Base-by-base conservation (phyloP, 306 rosid genomes). In the Begonia peltatifolia region DNA sequence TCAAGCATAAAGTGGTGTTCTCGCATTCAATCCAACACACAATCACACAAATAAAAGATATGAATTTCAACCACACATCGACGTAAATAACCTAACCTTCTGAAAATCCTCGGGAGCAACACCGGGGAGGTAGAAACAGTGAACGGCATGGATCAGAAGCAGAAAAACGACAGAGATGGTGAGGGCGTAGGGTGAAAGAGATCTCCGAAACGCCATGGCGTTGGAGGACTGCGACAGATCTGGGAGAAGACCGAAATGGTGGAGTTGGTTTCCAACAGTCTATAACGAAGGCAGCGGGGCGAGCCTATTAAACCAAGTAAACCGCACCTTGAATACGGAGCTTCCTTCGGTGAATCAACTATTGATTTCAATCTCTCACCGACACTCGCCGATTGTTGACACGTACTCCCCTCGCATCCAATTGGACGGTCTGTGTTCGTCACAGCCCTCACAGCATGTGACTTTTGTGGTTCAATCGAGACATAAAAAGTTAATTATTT, bases 71-170 rank as follows among this genome's bases (percentile, higher is more conserved):
- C 43, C 41, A 18, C 0, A 25, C 14, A 47, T 42, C 11, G 38
- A 2, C 4, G 22, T 46, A 20, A 41, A 20, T 50, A 30, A 57
- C 57, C 62, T 59, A 44, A 90, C 99, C 99, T 90, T 79, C 12
- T 41, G 16, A 70, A 90, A 86, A 53, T 80, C 92, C 71, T 80
- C 92, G 1, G 99, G 99, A 36, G 87, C 95, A 42, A 83, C 94
- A n/a, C 94, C 99, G 12, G 94, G 90, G 63, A 90, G 94, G 63
- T 90, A 86, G 78, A 86, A 90, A 62, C 72, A 78, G 76, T 53
- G 65, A 54, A 68, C 74, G 58, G 67, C 71, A 58, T 73, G 87
- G 67, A 86, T 6, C 63, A 90, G 76, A 46, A 71, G 58, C 22
- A 90, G 75, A 46, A 82, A 60, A 44, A 64, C 51, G 2, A 79